Evolutionary conservation across 2,329 filamentous ascomycete species (phyloP).

Genomic region (Pseudocercospora ulei): DNA sequence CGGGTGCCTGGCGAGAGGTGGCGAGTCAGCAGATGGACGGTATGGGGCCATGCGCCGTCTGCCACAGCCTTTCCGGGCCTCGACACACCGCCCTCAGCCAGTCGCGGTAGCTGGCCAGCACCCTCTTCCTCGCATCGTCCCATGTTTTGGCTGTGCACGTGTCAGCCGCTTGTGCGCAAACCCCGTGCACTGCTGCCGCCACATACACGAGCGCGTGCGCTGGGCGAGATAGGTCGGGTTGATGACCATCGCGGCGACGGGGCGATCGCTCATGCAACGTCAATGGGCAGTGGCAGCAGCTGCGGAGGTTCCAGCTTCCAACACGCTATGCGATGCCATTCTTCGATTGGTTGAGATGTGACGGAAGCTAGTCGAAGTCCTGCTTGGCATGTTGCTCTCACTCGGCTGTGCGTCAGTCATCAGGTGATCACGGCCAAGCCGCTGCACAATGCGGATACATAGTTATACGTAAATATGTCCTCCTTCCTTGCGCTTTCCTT

Average conservation of each 20-base stretch:
- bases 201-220: constrained; percentile 46
- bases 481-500: too few species aligned
- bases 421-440: too few species aligned
- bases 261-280: constrained; percentile 1
- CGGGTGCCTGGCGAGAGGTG: constrained; percentile 60
- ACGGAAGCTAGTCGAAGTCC: neutral
- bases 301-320: too few species aligned
- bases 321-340: too few species aligned
- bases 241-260: constrained; percentile 48
- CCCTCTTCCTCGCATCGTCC: constrained; percentile 76
- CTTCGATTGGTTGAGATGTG: neutral
- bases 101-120: constrained; percentile 80
- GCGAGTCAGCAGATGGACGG: neutral
- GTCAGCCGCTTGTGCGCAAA: constrained; percentile 17
- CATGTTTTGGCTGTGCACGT: constrained; percentile 65
- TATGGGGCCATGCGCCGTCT: neutral
- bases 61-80: constrained; percentile 13
- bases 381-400: neutral
- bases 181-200: neutral
- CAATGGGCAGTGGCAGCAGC: too few species aligned
- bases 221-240: constrained; percentile 79
- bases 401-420: too few species aligned
- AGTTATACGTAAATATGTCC: too few species aligned
- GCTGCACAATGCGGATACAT: too few species aligned
- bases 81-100: constrained; percentile 85